Evolutionary conservation across 768 basidiomycete species (phyloP).

Genomic region (Mycena rosella): DNA sequence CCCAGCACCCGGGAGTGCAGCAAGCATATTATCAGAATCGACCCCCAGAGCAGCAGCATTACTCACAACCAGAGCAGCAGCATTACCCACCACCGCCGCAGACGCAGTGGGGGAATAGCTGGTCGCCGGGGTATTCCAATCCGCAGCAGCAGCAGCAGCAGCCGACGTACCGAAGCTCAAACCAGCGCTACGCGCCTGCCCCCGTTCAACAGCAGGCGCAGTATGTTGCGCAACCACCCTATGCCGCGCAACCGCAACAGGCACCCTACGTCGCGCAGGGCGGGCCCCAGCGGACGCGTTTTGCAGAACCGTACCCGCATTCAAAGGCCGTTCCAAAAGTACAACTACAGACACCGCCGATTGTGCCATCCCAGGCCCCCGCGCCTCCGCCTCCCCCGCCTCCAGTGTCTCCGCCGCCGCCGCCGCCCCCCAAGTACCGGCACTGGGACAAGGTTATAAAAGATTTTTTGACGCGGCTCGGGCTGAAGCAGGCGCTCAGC

Average conservation of each 20-base stretch:
- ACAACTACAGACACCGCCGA: conserved; percentile 6
- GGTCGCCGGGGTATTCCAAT: conserved; percentile 11
- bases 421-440: conserved; percentile 53
- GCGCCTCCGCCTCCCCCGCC: conserved; percentile 26
- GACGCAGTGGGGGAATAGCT: conserved; percentile 14
- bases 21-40: conserved; percentile 9
- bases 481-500: conserved; percentile 67
- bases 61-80: neutral
- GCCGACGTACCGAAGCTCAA: conserved; percentile 8
- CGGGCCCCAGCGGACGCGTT: conserved; percentile 31
- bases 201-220: neutral
- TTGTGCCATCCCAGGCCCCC: conserved; percentile 11
- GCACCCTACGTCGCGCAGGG: conserved; percentile 8
- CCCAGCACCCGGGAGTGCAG: neutral
- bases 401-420: conserved; percentile 2
- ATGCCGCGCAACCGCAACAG: too few relatives aligned
- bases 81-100: neutral
- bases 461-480: conserved; percentile 66
- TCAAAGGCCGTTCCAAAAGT: conserved; percentile 13
- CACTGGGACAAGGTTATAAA: conserved; percentile 74
- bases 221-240: too few relatives aligned
- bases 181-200: conserved; percentile 7
- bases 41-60: conserved; percentile 5
- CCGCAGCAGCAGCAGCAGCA: conserved; percentile 3
- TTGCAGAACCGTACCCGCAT: conserved; percentile 27